Base-by-base conservation (phyloP, 192 early-diverging fungal species). In the Backusella psychrophila region DNA sequence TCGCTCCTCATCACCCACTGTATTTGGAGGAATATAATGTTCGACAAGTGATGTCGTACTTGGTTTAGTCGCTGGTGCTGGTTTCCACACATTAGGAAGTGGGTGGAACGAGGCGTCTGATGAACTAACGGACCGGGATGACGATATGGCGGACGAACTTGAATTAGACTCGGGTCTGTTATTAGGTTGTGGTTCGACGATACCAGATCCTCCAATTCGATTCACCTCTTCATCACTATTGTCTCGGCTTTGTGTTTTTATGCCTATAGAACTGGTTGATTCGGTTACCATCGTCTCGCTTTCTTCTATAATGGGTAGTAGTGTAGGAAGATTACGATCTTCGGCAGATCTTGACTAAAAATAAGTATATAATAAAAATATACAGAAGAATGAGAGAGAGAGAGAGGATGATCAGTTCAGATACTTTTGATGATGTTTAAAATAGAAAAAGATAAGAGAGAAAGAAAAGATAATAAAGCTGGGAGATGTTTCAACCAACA, bases 1-100 rank as follows among this genome's bases (percentile, higher is more conserved):
- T 35, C 59, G 53, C 12, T 71, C 52, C 63, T 81, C 80, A 46
- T 74, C 66, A 9, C 68, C 73, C 8, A 76, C 33, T 3, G 52
- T 17, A 21, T 39, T 36, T 36, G 35, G 14, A 41, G 39, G n/a
- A 69, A 69, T 35, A 19, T 23, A 36, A 11, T 11, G 56, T 4
- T 63, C 56, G 12, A 29, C 56, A 63, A 23, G 56, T 63, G 56
- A 63, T 63, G 23, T 63, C 11, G 23, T 14, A 63, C 56, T 63
- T 29, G 23, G 3, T 14, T 63, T 63, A 63, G 52, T 21, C 1
- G 52, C 7, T 8, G 12, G 56, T 29, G 26, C 1, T 26, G 56
- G 26, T 63, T 63, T 63, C 56, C 56, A 63, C 12, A 63, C 23
- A 63, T 63, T 63, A 26, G 56, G 21, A 63, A 23, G 23, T 63